Evolutionary conservation across 208 protist species (phyloP).

Genomic region (Crithidia fasciculata): DNA sequence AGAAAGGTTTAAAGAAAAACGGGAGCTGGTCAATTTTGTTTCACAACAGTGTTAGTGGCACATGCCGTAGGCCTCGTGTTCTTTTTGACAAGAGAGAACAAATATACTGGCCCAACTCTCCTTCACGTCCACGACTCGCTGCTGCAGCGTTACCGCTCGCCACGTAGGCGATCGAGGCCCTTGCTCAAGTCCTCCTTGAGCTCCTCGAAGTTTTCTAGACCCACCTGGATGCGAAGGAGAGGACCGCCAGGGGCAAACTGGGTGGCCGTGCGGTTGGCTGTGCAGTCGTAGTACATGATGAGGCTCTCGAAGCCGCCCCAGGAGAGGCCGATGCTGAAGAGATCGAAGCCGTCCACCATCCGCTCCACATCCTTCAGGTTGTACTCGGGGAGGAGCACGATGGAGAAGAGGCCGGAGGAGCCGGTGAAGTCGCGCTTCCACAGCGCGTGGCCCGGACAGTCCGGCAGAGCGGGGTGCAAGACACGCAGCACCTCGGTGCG

Average conservation of each 20-base stretch:
- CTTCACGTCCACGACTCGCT: no score
- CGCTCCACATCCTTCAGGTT: constrained; percentile 19
- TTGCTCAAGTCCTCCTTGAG: constrained; percentile 33
- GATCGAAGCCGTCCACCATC: constrained; percentile 29
- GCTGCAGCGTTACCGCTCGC: neutral
- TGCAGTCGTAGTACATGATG: constrained; percentile 37
- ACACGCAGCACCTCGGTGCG: constrained; percentile 31
- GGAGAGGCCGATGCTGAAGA: constrained; percentile 36
- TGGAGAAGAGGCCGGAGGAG: constrained; percentile 28
- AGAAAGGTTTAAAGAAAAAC: no score
- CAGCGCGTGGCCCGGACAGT: constrained; percentile 28
- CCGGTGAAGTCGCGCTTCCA: constrained; percentile 44
- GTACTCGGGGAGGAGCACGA: constrained; percentile 34
- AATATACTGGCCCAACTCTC: no score
- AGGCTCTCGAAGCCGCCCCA: constrained; percentile 45
- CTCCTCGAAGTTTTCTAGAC: constrained; percentile 30
- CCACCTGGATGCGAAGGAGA: constrained; percentile 27
- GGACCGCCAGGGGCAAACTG: constrained; percentile 25
- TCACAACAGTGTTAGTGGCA: neutral
- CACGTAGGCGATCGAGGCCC: constrained; percentile 19
- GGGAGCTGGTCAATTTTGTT: no score
- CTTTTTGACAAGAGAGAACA: no score
- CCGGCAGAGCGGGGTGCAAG: constrained; percentile 32
- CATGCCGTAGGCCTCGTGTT: neutral
- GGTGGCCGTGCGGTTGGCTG: constrained; percentile 31